Evolutionary conservation across 805 yeast species (phyloP), one percentile per base, ranked within the genome.

Genomic region (Yarrowia sp.): DNA sequence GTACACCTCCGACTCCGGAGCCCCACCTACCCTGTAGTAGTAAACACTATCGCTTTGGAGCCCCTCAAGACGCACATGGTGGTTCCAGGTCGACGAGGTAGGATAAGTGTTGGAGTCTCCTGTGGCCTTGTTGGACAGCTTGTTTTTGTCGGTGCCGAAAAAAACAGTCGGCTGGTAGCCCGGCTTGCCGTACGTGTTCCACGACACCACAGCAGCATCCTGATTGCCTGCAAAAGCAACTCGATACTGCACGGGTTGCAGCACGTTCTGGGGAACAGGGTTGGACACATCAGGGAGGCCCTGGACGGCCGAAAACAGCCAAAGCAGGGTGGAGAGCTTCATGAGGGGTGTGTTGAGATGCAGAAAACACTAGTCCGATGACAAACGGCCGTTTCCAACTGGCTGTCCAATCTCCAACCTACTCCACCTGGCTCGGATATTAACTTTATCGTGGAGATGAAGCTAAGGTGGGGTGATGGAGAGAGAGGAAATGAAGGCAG

Each of bases 11-110:
- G 58, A 36, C n/a, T 62, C 68, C 9, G 65, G 65, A 36, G 68
- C 41, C 11, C 70, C 65, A 31, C 67, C 28, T n/a, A 73, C 73
- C 18, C 50, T 58, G 67, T 72, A 73, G 66, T 72, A 72, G 66
- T 73, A 73, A 6, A 67, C 69, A 11, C 72, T 71, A 39, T 67
- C 65, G 14, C 74, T 71, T 57, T 65, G 36, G 47, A 73, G 66
- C 11, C 67, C 70, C 8, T 65, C 44, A 55, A 73, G 48, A 48
- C 66, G 66, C 42, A 73, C 75, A 51, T 73, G 73, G 51, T 72
- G 70, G 53, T 66, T 60, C 67, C 69, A 69, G 32, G 71, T 71
- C 18, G 66, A 63, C 9, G 74, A 69, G 5, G 74, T 66, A 8
- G 63, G 43, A 60, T 66, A 72, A 5, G 72, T 72, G 28, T 66